A percentile compares a stretch with the other conserved stretches of the same genome.
Conservation (phyloP, 495 filamentous ascomycete species). For the Filosporella fistucella region DNA sequence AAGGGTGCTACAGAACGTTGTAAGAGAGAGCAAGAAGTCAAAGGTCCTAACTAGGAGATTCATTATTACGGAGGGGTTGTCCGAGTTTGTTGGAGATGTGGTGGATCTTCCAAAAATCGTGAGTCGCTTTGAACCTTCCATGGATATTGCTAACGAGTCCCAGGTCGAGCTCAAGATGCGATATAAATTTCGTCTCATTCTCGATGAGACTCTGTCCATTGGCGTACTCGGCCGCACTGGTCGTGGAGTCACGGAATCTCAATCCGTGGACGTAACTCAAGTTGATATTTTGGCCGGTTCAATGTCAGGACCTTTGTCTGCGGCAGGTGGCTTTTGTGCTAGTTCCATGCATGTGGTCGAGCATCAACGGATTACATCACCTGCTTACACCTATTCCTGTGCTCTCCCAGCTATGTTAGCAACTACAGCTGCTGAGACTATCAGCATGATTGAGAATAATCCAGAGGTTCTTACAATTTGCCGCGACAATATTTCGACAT, state of each 20-base stretch:
- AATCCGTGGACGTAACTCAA: conserved; percentile 83
- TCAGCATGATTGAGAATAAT: conserved; percentile 75
- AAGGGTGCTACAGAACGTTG: conserved; percentile 74
- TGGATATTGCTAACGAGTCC: conserved; percentile 13
- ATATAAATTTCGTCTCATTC: conserved; percentile 95
- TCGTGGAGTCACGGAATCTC: conserved; percentile 86
- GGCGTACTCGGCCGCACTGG: conserved; percentile 91
- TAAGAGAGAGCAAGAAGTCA: conserved; percentile 76
- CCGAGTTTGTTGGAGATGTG: conserved; percentile 85
- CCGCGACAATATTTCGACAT: conserved; percentile 72
- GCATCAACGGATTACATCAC: conserved; percentile 87
- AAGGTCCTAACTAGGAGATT: conserved; percentile 87
- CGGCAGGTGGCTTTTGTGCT: conserved; percentile 92
- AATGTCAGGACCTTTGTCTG: conserved; percentile 80
- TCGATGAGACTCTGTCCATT: conserved; percentile 96
- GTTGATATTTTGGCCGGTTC: conserved; percentile 96
- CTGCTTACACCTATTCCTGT: conserved; percentile 90
- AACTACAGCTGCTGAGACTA: conserved; percentile 81
- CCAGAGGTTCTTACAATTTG: conserved; percentile 70
- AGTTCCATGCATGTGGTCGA: conserved; percentile 84
- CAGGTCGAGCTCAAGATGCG: conserved; percentile 84
- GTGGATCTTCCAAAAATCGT: conserved; percentile 80
- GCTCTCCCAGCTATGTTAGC: conserved; percentile 89
- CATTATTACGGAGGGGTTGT: conserved; percentile 92
- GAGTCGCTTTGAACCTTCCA: conserved; percentile 28